phyloP scores from a whole-genome alignment of 2,329 filamentous ascomycete species.

The Diplodia seriata region DNA sequence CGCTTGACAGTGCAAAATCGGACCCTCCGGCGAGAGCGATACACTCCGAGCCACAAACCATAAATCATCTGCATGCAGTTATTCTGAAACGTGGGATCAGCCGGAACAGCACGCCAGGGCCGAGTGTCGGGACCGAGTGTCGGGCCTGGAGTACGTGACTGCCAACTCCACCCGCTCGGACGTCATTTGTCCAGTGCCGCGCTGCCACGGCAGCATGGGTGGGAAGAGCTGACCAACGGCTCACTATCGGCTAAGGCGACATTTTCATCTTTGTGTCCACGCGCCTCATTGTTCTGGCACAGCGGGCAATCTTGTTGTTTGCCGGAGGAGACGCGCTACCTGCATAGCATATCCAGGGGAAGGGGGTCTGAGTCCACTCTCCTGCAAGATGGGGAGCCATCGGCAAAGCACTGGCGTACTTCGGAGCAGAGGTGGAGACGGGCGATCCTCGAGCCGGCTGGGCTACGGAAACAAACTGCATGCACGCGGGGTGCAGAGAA shows the following conservation, averaged over 20 bases:
- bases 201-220: neutral
- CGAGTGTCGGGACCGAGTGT: neutral
- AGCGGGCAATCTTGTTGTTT: neutral
- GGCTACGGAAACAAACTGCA: neutral
- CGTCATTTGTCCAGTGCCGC: neutral
- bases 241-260: neutral
- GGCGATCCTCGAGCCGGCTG: neutral
- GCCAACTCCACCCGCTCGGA: neutral
- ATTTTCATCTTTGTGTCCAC: too few species aligned
- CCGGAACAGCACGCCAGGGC: neutral
- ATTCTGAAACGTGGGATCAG: neutral
- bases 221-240: too few species aligned
- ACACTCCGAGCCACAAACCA: neutral
- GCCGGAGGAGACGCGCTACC: neutral
- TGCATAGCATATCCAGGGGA: neutral
- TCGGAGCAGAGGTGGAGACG: neutral
- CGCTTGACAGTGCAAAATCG: neutral
- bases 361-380: neutral
- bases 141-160: slow-evolving; percentile 1
- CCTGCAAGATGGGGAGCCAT: neutral
- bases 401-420: neutral
- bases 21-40: neutral
- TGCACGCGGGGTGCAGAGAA: neutral
- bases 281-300: neutral
- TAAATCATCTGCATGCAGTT: neutral